These are phyloP conservation scores for Aspergillus diversus DNA, from an alignment of 495 filamentous ascomycete genomes.

Conservation along the genomic window DNA sequence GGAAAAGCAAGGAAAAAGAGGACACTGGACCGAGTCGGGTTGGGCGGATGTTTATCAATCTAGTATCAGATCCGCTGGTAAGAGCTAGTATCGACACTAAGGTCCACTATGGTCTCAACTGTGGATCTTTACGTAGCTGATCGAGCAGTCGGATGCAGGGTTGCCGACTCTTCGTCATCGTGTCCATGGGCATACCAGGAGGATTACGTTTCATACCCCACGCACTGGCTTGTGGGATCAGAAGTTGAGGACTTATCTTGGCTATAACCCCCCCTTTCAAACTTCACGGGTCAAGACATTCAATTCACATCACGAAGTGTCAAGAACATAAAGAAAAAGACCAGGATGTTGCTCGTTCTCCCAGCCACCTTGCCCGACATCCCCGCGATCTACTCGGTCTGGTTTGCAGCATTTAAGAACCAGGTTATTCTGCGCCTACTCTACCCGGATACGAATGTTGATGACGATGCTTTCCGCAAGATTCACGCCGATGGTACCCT, in stretches of 20 bases:
- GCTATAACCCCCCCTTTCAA: too few relatives aligned
- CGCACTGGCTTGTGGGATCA: too few relatives aligned
- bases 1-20: not conserved
- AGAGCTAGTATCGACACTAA: not conserved
- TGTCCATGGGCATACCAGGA: not conserved
- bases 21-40: not conserved
- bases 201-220: too few relatives aligned
- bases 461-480: not conserved
- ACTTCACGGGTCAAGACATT: too few relatives aligned
- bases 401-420: not conserved
- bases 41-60: slow-evolving; percentile 4
- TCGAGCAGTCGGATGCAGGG: not conserved
- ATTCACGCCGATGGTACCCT: not conserved
- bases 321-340: not conserved
- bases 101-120: not conserved
- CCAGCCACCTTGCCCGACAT: not conserved
- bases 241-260: too few relatives aligned
- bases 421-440: not conserved
- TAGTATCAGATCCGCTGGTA: not conserved
- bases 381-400: not conserved
- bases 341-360: not conserved
- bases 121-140: not conserved
- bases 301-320: too few relatives aligned
- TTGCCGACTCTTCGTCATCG: not conserved
- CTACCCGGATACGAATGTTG: not conserved